Conservation (phyloP, 2,329 filamentous ascomycete genomes). For the Monilinia fructigena region DNA sequence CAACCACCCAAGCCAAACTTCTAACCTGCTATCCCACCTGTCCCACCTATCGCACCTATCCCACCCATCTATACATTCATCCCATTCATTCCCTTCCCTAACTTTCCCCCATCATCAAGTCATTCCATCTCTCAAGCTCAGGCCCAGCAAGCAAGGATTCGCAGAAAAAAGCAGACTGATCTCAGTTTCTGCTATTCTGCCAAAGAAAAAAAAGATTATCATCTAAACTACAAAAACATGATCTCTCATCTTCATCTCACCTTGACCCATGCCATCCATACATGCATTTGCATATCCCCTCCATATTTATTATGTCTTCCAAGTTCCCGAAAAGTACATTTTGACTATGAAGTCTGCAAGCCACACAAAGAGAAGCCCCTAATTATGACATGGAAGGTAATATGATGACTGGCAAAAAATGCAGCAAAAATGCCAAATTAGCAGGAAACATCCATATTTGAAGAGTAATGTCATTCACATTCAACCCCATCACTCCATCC, state of each 20-base stretch:
- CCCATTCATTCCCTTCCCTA: neutral
- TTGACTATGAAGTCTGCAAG: neutral
- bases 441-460: constrained; percentile 8
- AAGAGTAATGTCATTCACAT: constrained; percentile 14
- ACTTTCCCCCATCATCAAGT: neutral
- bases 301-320: neutral
- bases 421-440: constrained; percentile 6
- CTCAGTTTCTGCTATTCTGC: neutral
- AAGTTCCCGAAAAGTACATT: neutral
- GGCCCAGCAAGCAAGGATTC: neutral
- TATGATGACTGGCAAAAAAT: constrained; percentile 3
- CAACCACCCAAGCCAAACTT: neutral
- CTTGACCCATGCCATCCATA: neutral
- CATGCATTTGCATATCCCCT: neutral
- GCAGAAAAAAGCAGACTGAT: neutral
- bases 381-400: neutral
- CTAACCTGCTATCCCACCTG: too few relatives aligned
- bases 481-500: constrained; percentile 5
- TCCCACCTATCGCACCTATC: neutral
- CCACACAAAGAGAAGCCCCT: neutral
- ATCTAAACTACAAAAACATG: constrained; percentile 19
- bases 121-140: neutral
- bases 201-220: neutral
- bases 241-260: constrained; percentile 13
- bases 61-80: neutral